phyloP scores from a whole-genome alignment of 768 basidiomycete genomes.

The Omphalotus guepiniiformis region DNA sequence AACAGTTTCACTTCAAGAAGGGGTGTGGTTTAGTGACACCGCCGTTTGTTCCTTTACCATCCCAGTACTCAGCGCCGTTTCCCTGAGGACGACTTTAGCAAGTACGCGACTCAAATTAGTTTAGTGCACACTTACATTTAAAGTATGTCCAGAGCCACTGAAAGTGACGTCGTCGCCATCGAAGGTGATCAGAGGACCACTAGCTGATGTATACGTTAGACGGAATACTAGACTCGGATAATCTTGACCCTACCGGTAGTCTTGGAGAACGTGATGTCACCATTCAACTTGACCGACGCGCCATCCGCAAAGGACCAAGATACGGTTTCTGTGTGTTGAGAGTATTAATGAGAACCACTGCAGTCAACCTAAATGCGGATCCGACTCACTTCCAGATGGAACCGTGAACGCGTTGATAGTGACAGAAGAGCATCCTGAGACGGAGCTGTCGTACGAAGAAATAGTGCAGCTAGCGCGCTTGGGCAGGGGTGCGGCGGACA shows the following conservation, averaged over 20 bases:
- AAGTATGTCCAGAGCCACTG: constrained; percentile 1
- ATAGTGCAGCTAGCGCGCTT: constrained; percentile 20
- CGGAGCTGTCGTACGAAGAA: constrained; percentile 16
- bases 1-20: constrained; percentile 2
- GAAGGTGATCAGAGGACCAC: constrained; percentile 5
- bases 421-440: constrained; percentile 16
- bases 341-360: constrained; percentile 3
- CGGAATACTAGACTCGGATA: too few relatives aligned
- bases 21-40: constrained; percentile 18
- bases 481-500: constrained; percentile 5
- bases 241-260: too few relatives aligned
- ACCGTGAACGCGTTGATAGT: constrained; percentile 17
- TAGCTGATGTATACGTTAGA: too few relatives aligned
- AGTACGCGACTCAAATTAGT: neutral
- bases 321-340: neutral
- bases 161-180: constrained; percentile 5
- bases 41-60: constrained; percentile 18
- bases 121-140: constrained; percentile 1
- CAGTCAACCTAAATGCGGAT: neutral
- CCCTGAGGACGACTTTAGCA: neutral
- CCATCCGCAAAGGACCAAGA: neutral
- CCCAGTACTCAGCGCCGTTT: constrained; percentile 13
- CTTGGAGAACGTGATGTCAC: constrained; percentile 1
- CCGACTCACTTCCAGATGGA: constrained; percentile 11
- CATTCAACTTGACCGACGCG: constrained; percentile 4